A percentile compares a stretch with the other conserved stretches of the same genome.
Evolutionary conservation across 768 basidiomycete genomes (phyloP).

Genomic region (Pulveroboletus sp.): DNA sequence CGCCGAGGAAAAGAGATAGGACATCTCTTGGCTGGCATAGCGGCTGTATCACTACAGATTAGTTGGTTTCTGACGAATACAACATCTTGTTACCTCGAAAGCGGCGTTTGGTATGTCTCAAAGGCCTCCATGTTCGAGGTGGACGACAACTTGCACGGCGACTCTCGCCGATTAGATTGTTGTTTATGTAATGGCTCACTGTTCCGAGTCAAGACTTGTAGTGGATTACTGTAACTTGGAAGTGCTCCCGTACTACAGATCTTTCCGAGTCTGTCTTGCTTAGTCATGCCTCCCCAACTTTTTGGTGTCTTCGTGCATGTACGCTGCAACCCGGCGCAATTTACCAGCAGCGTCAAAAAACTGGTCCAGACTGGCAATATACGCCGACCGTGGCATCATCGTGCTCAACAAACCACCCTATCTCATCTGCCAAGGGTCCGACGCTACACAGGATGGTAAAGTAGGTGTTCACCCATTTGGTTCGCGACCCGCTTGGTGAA

Average conservation of each 20-base stretch:
- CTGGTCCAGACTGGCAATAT: slow-evolving; percentile 40
- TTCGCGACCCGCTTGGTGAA: not conserved
- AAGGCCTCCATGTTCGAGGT: slow-evolving; percentile 53
- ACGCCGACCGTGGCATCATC: slow-evolving; percentile 52
- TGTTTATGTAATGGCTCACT: not conserved
- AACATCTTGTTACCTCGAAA: slow-evolving; percentile 58
- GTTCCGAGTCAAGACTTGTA: no score
- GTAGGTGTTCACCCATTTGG: slow-evolving; percentile 15
- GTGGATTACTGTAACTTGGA: no score
- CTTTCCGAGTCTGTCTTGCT: not conserved
- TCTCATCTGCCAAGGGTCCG: slow-evolving; percentile 49
- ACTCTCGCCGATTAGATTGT: not conserved
- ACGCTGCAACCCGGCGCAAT: slow-evolving; percentile 11
- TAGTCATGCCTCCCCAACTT: slow-evolving; percentile 6
- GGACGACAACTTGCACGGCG: not conserved
- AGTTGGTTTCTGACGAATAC: slow-evolving; percentile 1
- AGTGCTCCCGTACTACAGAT: no score
- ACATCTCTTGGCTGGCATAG: slow-evolving; percentile 99
- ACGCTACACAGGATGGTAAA: slow-evolving; percentile 22
- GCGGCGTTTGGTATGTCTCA: slow-evolving; percentile 77
- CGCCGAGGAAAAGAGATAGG: slow-evolving; percentile 90
- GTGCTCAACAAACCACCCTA: slow-evolving; percentile 62
- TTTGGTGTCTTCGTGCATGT: slow-evolving; percentile 10
- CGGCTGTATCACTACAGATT: slow-evolving; percentile 52
- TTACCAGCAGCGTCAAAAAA: slow-evolving; percentile 17